Conservation (phyloP, 176 grass and related monocot species). For the Phoenix roebelenii region DNA sequence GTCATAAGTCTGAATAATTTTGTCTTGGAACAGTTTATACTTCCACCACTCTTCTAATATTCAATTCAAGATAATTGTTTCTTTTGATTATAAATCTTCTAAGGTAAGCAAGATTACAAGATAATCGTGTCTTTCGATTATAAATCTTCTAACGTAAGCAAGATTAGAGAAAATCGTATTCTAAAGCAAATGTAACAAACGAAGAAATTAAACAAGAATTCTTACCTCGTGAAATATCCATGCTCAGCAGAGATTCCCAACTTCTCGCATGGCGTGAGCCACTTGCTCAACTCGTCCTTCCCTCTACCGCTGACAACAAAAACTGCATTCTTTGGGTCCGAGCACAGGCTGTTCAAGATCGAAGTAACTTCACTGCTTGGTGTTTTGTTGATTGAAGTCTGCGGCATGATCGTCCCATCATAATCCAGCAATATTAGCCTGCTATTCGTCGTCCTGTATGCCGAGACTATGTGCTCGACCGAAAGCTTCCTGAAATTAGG, state of each 20-base stretch:
- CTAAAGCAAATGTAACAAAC: too few species aligned
- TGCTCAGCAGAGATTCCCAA: conserved; percentile 36
- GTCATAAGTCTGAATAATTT: too few species aligned
- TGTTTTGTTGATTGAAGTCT: neutral
- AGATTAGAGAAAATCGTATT: too few species aligned
- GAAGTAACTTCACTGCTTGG: conserved; percentile 1
- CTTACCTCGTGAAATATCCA: conserved; percentile 40
- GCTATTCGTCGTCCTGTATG: conserved; percentile 11
- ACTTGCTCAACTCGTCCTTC: conserved; percentile 22
- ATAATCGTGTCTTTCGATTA: too few species aligned
- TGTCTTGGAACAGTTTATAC: too few species aligned
- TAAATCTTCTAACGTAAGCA: too few species aligned
- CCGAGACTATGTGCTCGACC: conserved; percentile 1
- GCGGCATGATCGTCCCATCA: conserved; percentile 30
- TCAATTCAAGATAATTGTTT: too few species aligned
- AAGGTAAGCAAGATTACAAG: too few species aligned
- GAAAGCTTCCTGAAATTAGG: conserved; percentile 8
- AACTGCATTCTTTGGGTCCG: conserved; percentile 26
- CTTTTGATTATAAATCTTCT: too few species aligned
- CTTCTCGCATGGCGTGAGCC: conserved; percentile 29
- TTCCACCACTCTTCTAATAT: too few species aligned
- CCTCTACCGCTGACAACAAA: conserved; percentile 36
- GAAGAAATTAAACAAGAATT: neutral
- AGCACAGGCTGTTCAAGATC: conserved; percentile 10
- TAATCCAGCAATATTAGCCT: conserved; percentile 33